phyloP scores from a whole-genome alignment of 2,329 filamentous ascomycete genomes.

The Blumeria hordei region DNA sequence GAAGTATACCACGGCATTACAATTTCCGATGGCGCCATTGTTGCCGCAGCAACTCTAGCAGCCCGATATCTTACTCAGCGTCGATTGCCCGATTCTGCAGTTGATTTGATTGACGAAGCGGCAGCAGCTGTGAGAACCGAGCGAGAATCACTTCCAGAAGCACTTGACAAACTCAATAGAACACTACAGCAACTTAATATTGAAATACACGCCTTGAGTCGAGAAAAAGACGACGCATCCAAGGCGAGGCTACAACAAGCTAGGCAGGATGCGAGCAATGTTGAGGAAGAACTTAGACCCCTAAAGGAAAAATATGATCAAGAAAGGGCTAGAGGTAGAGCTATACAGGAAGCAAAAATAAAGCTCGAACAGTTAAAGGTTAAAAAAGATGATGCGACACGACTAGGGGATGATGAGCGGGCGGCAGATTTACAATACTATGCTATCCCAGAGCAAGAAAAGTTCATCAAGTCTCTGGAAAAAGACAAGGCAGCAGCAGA shows the following conservation, averaged over 20 bases:
- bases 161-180: conserved; percentile 82
- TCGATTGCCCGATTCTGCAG: conserved; percentile 82
- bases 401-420: conserved; percentile 59
- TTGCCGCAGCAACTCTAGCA: conserved; percentile 73
- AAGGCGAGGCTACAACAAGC: conserved; percentile 61
- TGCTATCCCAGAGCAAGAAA: conserved; percentile 78
- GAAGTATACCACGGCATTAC: conserved; percentile 96
- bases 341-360: conserved; percentile 82
- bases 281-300: conserved; percentile 76
- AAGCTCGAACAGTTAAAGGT: conserved; percentile 82
- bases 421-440: conserved; percentile 94
- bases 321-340: conserved; percentile 73
- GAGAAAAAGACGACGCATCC: conserved; percentile 87
- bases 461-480: conserved; percentile 60
- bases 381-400: conserved; percentile 82
- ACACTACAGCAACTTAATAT: conserved; percentile 80
- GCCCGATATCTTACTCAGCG: conserved; percentile 80
- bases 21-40: conserved; percentile 82
- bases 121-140: conserved; percentile 90
- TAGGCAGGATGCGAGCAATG: conserved; percentile 76
- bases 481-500: conserved; percentile 58
- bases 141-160: conserved; percentile 86
- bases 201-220: conserved; percentile 82
- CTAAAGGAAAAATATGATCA: conserved; percentile 87
- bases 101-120: conserved; percentile 89